phyloP scores from a whole-genome alignment of 139 green algal species.

The Coelastrella sp. region DNA sequence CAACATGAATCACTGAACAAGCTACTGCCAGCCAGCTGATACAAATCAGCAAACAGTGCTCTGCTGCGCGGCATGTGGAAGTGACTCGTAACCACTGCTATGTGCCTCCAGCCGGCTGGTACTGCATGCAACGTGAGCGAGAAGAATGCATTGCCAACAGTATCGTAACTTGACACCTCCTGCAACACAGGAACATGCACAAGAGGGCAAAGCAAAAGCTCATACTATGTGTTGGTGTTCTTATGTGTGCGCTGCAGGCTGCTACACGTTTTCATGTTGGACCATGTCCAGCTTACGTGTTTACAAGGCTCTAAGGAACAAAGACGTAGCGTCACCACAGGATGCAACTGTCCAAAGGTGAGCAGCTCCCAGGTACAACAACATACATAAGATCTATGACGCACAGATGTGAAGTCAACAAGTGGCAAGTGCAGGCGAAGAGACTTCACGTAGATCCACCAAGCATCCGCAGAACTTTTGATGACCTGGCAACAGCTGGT shows the following conservation, averaged over 20 bases:
- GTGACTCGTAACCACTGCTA: slow-evolving; percentile 69
- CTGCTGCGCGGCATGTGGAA: slow-evolving; percentile 87
- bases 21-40: slow-evolving; percentile 51
- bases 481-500: no score
- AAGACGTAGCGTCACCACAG: no score
- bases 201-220: no score
- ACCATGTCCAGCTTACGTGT: no score
- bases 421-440: no score
- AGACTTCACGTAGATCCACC: no score
- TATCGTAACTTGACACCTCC: slow-evolving; percentile 85
- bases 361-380: neutral
- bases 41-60: slow-evolving; percentile 77
- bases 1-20: slow-evolving; percentile 48
- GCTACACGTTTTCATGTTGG: no score
- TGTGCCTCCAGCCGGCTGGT: slow-evolving; percentile 74
- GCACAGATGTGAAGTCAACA: neutral
- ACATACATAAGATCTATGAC: neutral
- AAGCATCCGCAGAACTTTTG: no score
- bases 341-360: no score
- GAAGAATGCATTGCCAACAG: slow-evolving; percentile 89
- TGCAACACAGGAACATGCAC: slow-evolving; percentile 57
- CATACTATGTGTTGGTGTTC: no score
- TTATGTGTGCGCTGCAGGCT: no score
- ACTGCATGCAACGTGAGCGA: slow-evolving; percentile 81
- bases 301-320: no score